Conservation (phyloP, 345 rosid species). For the Bretschneidera sinensis region DNA sequence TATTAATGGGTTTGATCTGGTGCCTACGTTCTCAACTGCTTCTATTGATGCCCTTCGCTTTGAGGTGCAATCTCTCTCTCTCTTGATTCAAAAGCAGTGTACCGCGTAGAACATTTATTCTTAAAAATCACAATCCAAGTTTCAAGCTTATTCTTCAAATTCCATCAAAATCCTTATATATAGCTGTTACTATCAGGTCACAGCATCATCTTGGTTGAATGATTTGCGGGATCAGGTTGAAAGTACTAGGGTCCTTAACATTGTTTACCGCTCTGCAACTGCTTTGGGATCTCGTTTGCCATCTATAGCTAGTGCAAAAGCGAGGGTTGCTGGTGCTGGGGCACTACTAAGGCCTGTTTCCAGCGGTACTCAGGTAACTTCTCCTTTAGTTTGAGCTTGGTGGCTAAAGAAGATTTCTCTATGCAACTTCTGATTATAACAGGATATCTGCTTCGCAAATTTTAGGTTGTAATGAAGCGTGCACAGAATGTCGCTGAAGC, state of each 20-base stretch:
- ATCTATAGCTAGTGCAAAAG: slow-evolving; percentile 87
- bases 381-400: neutral
- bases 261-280: slow-evolving; percentile 88
- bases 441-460: neutral
- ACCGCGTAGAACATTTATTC: neutral
- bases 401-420: too few species aligned
- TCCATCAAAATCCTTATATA: slow-evolving; percentile 6
- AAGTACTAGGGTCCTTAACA: slow-evolving; percentile 77
- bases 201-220: slow-evolving; percentile 92
- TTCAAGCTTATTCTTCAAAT: neutral
- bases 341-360: slow-evolving; percentile 88
- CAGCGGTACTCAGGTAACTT: slow-evolving; percentile 75
- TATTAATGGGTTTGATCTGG: slow-evolving; percentile 91
- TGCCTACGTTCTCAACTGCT: slow-evolving; percentile 89
- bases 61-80: slow-evolving; percentile 44
- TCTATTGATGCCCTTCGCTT: slow-evolving; percentile 90
- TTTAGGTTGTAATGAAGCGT: slow-evolving; percentile 83
- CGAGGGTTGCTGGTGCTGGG: slow-evolving; percentile 94
- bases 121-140: neutral
- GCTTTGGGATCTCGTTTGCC: slow-evolving; percentile 94
- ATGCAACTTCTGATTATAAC: too few species aligned
- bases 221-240: slow-evolving; percentile 93
- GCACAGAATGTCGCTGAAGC: slow-evolving; percentile 92
- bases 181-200: slow-evolving; percentile 50
- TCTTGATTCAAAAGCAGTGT: neutral